These are phyloP conservation scores for Saccharomycopsis sp. DNA, from an alignment of 805 yeast genomes.

Conservation along the genomic window DNA sequence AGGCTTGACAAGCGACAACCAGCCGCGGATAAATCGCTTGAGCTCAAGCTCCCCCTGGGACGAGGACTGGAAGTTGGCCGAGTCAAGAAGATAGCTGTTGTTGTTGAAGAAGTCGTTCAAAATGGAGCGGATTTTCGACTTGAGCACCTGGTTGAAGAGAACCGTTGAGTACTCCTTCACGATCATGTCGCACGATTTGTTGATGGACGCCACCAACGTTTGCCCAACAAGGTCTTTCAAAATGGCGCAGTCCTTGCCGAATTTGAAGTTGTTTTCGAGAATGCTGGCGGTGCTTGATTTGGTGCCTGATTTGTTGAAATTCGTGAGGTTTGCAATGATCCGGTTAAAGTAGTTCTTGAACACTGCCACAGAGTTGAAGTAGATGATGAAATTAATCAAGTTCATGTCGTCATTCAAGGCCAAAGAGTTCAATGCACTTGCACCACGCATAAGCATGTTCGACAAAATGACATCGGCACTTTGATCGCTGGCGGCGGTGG, in stretches of 20 bases:
- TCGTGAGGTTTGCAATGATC: conserved; percentile 34
- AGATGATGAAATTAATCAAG: conserved; percentile 51
- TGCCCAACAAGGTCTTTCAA: conserved; percentile 25
- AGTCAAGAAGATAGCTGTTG: neutral
- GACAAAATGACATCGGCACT: conserved; percentile 9
- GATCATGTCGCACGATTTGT: conserved; percentile 26
- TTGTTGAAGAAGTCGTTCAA: conserved; percentile 34
- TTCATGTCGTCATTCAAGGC: conserved; percentile 37
- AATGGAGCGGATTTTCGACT: conserved; percentile 34
- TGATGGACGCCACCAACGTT: conserved; percentile 22
- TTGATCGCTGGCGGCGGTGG: neutral
- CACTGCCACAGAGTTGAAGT: conserved; percentile 63
- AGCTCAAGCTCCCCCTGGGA: conserved; percentile 27
- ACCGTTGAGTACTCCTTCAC: conserved; percentile 33
- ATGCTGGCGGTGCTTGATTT: conserved; percentile 21
- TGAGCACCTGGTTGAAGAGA: conserved; percentile 41
- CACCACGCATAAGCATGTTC: conserved; percentile 35
- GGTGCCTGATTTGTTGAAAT: neutral
- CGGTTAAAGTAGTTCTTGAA: conserved; percentile 50
- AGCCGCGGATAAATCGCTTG: conserved; percentile 47
- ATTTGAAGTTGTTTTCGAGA: conserved; percentile 32
- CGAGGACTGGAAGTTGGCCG: neutral
- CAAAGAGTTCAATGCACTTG: conserved; percentile 32
- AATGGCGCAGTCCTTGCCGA: conserved; percentile 28
- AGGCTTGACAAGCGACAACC: conserved; percentile 61